A percentile compares a stretch with the other conserved stretches of the same genome.
Conservation (phyloP, 257 asterid species). For the Cordia subcordata region DNA sequence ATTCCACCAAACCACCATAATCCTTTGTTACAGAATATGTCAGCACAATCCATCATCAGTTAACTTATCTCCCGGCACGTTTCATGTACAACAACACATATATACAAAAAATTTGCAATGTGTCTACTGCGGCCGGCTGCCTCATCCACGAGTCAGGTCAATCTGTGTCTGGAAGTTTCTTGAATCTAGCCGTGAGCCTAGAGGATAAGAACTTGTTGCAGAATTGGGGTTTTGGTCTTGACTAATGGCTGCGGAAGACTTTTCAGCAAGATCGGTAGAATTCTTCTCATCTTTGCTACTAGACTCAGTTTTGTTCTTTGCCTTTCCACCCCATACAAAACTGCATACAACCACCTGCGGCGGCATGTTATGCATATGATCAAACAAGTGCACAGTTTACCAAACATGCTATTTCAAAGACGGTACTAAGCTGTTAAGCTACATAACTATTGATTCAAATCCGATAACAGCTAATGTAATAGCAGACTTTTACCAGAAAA, state of each 20-base stretch:
- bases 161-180: slow-evolving; percentile 60
- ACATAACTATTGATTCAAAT: too few relatives aligned
- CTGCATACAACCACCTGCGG: slow-evolving; percentile 79
- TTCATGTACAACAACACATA: slow-evolving; percentile 67
- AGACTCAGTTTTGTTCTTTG: slow-evolving; percentile 41
- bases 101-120: slow-evolving; percentile 44
- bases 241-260: slow-evolving; percentile 29
- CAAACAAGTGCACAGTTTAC: too few relatives aligned
- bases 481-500: too few relatives aligned
- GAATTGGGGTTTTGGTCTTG: slow-evolving; percentile 39
- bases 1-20: neutral
- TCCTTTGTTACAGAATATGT: slow-evolving; percentile 33
- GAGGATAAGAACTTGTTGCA: slow-evolving; percentile 57
- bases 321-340: slow-evolving; percentile 66
- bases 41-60: slow-evolving; percentile 36
- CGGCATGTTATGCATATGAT: neutral
- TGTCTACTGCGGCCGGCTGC: slow-evolving; percentile 24
- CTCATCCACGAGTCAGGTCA: slow-evolving; percentile 82
- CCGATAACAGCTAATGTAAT: too few relatives aligned
- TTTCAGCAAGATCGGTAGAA: slow-evolving; percentile 31
- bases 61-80: slow-evolving; percentile 22
- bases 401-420: too few relatives aligned
- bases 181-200: slow-evolving; percentile 35
- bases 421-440: too few relatives aligned
- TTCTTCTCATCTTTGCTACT: slow-evolving; percentile 33